Conservation (phyloP, 2,329 filamentous ascomycete species). For the Microcyclosporella mali region DNA sequence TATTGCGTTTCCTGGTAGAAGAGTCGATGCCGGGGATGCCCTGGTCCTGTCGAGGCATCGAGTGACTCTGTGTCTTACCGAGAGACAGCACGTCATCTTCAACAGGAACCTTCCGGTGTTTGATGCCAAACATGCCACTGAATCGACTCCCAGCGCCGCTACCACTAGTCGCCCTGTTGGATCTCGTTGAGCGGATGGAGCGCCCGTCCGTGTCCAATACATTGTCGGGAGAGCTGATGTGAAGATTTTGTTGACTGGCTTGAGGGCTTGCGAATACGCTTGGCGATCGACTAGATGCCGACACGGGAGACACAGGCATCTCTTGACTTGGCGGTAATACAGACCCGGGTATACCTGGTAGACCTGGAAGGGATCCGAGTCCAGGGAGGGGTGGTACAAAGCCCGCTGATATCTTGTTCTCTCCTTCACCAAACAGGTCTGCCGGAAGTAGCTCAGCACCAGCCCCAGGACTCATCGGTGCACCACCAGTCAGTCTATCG, state of each 20-base stretch:
- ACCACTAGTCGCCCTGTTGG: conserved; percentile 39
- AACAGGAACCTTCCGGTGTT: conserved; percentile 55
- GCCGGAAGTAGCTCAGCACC: conserved; percentile 64
- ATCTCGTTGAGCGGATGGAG: conserved; percentile 47
- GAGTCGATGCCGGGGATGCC: conserved; percentile 29
- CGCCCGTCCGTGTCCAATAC: conserved; percentile 40
- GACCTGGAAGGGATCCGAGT: conserved; percentile 33
- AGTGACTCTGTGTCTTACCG: conserved; percentile 63
- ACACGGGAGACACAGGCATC: conserved; percentile 40
- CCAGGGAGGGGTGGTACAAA: conserved; percentile 27
- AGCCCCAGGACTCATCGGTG: conserved; percentile 71
- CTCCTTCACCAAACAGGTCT: conserved; percentile 42
- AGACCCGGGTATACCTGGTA: conserved; percentile 37
- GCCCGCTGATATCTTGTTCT: conserved; percentile 17
- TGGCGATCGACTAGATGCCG: conserved; percentile 38
- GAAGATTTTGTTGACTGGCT: conserved; percentile 41
- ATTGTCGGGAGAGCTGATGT: conserved; percentile 36
- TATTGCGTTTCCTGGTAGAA: conserved; percentile 41
- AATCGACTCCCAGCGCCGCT: conserved; percentile 43
- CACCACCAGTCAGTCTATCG: conserved; percentile 55
- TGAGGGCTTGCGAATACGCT: conserved; percentile 44
- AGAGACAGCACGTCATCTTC: conserved; percentile 61
- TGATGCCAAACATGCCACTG: conserved; percentile 49
- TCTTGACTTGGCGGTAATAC: conserved; percentile 13
- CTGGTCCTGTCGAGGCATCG: conserved; percentile 58